Conservation (phyloP, 2,329 filamentous ascomycete species). For the Emmonsia crescens region DNA sequence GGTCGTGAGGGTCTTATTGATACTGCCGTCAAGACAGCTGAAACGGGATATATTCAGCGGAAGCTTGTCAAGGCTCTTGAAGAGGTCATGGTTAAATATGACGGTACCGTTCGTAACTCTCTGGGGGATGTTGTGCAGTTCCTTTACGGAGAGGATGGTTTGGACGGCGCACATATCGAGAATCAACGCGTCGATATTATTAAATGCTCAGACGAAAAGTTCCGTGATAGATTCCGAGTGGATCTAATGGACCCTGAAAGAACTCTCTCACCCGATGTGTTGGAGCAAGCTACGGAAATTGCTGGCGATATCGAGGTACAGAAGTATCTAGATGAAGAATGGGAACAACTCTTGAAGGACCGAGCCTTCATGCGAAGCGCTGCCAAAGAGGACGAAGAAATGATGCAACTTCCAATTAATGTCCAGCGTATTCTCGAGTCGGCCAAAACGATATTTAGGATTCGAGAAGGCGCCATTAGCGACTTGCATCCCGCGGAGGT, state of each 20-base stretch:
- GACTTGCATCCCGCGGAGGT: conserved; percentile 83
- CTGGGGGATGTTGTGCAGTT: conserved; percentile 95
- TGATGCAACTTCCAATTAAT: conserved; percentile 87
- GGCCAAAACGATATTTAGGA: conserved; percentile 80
- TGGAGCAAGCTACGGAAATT: conserved; percentile 81
- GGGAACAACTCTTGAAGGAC: conserved; percentile 63
- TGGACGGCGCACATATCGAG: conserved; percentile 89
- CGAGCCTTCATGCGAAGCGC: conserved; percentile 63
- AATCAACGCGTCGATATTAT: conserved; percentile 83
- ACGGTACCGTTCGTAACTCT: conserved; percentile 94
- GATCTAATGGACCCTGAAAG: conserved; percentile 67
- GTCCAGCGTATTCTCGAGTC: conserved; percentile 82
- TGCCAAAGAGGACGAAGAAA: conserved; percentile 67
- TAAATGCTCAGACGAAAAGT: conserved; percentile 63
- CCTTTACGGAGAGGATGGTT: conserved; percentile 91
- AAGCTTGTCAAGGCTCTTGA: conserved; percentile 96
- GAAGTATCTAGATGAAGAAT: conserved; percentile 77
- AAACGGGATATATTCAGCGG: conserved; percentile 98
- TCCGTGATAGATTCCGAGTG: conserved; percentile 71
- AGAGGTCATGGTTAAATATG: conserved; percentile 95
- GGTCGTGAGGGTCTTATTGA: conserved; percentile 99
- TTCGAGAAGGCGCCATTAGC: conserved; percentile 74
- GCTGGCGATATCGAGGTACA: conserved; percentile 81
- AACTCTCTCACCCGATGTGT: conserved; percentile 54
- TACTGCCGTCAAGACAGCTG: conserved; percentile 97